phyloP scores from a whole-genome alignment of 2,329 filamentous ascomycete species.

The Aspergillus intermedius region DNA sequence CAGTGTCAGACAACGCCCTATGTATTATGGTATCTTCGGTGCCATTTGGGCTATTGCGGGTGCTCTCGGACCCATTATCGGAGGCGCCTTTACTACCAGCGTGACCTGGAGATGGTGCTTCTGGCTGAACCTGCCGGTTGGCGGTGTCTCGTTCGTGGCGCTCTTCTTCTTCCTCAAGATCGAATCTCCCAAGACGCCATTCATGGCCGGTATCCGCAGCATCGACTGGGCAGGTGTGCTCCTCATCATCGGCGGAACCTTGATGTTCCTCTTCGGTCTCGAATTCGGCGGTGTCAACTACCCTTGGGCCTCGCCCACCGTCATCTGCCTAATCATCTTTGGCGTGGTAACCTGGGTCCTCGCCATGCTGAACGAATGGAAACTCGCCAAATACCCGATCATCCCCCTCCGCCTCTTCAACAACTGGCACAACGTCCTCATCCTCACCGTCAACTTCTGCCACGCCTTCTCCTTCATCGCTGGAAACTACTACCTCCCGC shows the following conservation, averaged over 20 bases:
- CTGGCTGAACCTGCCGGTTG: slow-evolving; percentile 57
- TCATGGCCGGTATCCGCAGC: slow-evolving; percentile 51
- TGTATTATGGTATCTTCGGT: slow-evolving; percentile 58
- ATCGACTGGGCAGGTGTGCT: slow-evolving; percentile 61
- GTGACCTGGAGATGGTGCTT: slow-evolving; percentile 58
- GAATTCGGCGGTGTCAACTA: slow-evolving; percentile 72
- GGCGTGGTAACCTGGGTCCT: slow-evolving; percentile 57
- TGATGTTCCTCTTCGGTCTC: slow-evolving; percentile 81
- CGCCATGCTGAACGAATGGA: slow-evolving; percentile 68
- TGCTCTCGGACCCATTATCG: slow-evolving; percentile 55
- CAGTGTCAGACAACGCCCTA: slow-evolving; percentile 51
- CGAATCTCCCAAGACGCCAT: slow-evolving; percentile 54
- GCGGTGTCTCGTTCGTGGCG: slow-evolving; percentile 53
- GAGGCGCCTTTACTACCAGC: slow-evolving; percentile 54
- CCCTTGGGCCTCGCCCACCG: slow-evolving; percentile 68
- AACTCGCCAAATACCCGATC: slow-evolving; percentile 67
- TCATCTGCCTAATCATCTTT: slow-evolving; percentile 72
- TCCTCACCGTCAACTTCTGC: slow-evolving; percentile 60
- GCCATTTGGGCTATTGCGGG: slow-evolving; percentile 57
- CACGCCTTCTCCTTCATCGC: slow-evolving; percentile 75
- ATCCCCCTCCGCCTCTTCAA: slow-evolving; percentile 69
- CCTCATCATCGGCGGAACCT: slow-evolving; percentile 65
- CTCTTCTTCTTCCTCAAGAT: slow-evolving; percentile 56
- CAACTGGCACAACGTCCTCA: slow-evolving; percentile 58
- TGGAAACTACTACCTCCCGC: slow-evolving; percentile 69